Conservation (phyloP, 805 yeast genomes). For the Pichia thaimueangensis region DNA sequence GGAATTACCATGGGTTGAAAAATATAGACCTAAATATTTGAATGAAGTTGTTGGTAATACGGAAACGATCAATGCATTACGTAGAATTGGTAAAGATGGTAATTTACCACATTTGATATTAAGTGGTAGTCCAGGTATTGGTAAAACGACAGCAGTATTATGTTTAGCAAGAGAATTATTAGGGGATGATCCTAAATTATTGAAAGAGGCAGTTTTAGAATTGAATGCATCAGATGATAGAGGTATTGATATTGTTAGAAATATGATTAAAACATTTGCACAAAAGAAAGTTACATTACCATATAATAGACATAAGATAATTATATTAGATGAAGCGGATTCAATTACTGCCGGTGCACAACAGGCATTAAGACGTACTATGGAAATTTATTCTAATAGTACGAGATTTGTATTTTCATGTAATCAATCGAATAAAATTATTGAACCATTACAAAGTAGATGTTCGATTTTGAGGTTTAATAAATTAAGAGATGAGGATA, state of each 20-base stretch:
- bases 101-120: constrained; percentile 96
- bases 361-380: constrained; percentile 87
- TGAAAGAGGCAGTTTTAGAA: constrained; percentile 78
- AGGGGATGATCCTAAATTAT: constrained; percentile 41
- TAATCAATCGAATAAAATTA: constrained; percentile 88
- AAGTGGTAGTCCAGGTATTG: constrained; percentile 96
- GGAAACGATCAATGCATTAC: constrained; percentile 79
- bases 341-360: constrained; percentile 98
- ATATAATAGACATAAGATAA: constrained; percentile 83
- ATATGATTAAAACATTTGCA: constrained; percentile 91
- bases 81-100: constrained; percentile 83
- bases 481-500: constrained; percentile 77
- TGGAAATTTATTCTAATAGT: constrained; percentile 92
- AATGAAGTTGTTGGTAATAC: constrained; percentile 90
- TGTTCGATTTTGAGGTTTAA: constrained; percentile 90
- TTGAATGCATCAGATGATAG: constrained; percentile 95
- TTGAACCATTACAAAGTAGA: constrained; percentile 93
- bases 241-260: constrained; percentile 95
- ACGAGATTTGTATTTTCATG: constrained; percentile 99
- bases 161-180: constrained; percentile 82
- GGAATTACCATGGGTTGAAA: constrained; percentile 67
- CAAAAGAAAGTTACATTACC: constrained; percentile 87
- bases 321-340: constrained; percentile 93
- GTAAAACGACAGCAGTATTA: constrained; percentile 90
- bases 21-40: constrained; percentile 76